Evolutionary conservation across 768 basidiomycete genomes (phyloP).

Genomic region (Pulveroboletus sp.): DNA sequence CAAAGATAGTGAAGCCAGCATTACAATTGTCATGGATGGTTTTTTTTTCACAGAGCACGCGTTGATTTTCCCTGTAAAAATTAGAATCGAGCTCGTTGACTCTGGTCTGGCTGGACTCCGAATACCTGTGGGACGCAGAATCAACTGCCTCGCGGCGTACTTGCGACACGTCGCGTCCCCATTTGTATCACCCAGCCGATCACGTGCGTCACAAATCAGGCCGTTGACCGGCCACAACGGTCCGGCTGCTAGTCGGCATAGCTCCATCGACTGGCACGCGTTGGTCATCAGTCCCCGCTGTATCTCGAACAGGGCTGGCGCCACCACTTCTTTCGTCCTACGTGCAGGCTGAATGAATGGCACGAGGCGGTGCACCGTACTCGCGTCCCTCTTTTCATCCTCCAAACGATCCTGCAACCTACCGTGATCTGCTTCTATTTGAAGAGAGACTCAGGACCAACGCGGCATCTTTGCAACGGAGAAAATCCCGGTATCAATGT

Average conservation of each 20-base stretch:
- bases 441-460: constrained; percentile 97
- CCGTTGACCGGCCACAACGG: constrained; percentile 5
- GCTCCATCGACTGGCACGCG: not conserved
- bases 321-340: not conserved
- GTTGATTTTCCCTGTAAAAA: constrained; percentile 2
- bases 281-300: not conserved
- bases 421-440: constrained; percentile 84
- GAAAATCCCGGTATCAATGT: constrained; percentile 85
- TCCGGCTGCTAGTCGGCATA: not conserved
- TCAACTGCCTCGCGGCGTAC: constrained; percentile 23
- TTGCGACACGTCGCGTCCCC: constrained; percentile 20
- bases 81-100: not conserved
- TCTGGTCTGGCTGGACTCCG: constrained; percentile 7
- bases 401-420: constrained; percentile 72
- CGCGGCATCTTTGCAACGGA: constrained; percentile 70
- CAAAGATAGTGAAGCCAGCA: constrained; percentile 38
- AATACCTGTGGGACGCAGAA: constrained; percentile 14
- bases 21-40: constrained; percentile 34
- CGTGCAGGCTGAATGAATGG: constrained; percentile 18
- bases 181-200: constrained; percentile 17
- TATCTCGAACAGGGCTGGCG: not conserved
- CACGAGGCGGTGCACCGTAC: constrained; percentile 20
- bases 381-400: constrained; percentile 47
- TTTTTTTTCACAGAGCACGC: not conserved
- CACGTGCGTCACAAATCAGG: constrained; percentile 23